Base-by-base conservation (phyloP, 73 alveolate species). In the Breviolum minutum region DNA sequence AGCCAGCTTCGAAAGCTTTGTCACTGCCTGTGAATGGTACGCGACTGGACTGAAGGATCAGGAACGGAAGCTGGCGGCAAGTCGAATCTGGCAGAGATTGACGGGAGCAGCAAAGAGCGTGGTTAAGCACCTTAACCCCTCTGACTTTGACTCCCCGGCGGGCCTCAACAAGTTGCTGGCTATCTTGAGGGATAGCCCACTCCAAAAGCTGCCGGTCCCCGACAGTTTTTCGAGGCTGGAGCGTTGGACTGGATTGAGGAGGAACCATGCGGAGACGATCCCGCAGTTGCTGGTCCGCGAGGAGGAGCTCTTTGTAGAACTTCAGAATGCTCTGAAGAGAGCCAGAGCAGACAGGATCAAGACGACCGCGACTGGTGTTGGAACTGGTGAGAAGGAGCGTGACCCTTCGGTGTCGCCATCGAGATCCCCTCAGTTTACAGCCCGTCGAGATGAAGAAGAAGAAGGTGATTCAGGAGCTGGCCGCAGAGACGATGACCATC, bases 241-340 rank as follows among this genome's bases (percentile, higher is more conserved):
- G 61, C 40, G 77, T 2, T 84, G 76, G 76, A 11, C 26, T 61
- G 77, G 93, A 22, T 24, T 84, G 8, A 20, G 54, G 16, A 40
- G 93, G 27, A 30, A 61, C 1, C 13, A 22, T 0, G 40, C 13
- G 32, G 93, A 84, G 77, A 10, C 93, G 26, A 84, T 84, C 64
- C 22, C 61, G n/a, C 93, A 84, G 7, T 48, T 84, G 62, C 54
- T 84, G 77, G 77, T 84, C 24, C 64, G 66, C 20, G 93, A 84
- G 61, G 93, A 84, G 69, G 93, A 84, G 93, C 61, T 84, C 10
- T 84, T 84, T 60, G n/a, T 10, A 6, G 93, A 84, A 17, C 61
- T 84, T 0, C 93, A 84, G 61, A 24, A 81, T 14, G 89, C 89
- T 0, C 89, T 81, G 16, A 12, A 20, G 6, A 70, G 89, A 0